Base-by-base conservation (phyloP, 345 rosid genomes). In the Raphanus sativus region DNA sequence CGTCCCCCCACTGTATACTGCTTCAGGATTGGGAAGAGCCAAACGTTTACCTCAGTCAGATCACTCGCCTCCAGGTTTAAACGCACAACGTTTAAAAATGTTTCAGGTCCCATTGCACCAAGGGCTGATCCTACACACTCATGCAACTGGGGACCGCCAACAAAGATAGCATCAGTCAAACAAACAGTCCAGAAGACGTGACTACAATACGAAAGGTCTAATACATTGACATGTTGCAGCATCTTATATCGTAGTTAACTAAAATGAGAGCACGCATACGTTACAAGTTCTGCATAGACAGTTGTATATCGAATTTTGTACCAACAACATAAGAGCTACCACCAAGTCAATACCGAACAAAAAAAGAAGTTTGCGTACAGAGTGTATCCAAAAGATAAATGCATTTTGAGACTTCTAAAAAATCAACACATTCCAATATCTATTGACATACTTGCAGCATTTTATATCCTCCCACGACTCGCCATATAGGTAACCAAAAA, bases 1-100 rank as follows among this genome's bases (percentile, higher is more conserved):
- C 72, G 88, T 62, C 93, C 98, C 67, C 99, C 97, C 60, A 89
- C 80, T n/a, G 90, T 87, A 79, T 95, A 83, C 86, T 91, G 97
- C 93, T 95, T 95, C 82, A 95, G 77, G 80, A 92, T 87, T 50
- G 98, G 99, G 78, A 95, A 89, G 70, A 95, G 94, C 97, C 98
- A 92, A 52, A 89, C 90, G 64, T 95, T 95, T 62, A 89, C 94
- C 79, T 91, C 86, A 70, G 97, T 88, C 48, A 89, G 86, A 85
- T 92, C 92, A 78, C 82, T 81, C 65, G 89, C 89, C 80, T 91
- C 96, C 72, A 95, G 78, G 65, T 89, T 89, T 75, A 95, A 89
- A 61, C 93, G 91, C 29, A 95, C 81, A 80, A 88, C 68, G 69
- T 83, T 81, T 69, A 91, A 83, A 83, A 95, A 89, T 60, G 89